Percentiles rank a stretch among this genome's conserved stretches.
Evolutionary conservation across 352 stramenopile species (phyloP).

Genomic region (Globisporangium nunn): DNA sequence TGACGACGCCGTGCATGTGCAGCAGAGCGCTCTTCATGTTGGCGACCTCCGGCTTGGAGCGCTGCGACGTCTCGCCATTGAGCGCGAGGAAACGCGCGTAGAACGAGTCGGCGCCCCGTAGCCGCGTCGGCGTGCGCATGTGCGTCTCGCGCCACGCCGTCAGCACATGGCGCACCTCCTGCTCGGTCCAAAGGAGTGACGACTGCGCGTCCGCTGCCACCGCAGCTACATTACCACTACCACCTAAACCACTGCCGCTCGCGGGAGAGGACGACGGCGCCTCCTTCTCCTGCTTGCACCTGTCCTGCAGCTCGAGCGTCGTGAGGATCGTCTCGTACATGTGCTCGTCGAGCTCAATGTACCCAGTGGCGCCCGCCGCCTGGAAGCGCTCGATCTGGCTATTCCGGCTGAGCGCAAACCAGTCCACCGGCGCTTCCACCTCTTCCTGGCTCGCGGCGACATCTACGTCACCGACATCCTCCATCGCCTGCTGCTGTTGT

Average conservation of each 20-base stretch:
- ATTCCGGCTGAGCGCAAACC: conserved; percentile 8
- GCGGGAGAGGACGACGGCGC: too few species aligned
- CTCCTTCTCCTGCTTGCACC: conserved; percentile 7
- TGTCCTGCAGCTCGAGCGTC: conserved; percentile 10
- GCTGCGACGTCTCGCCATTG: conserved; percentile 9
- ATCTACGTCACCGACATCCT: background rate
- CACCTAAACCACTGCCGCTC: too few species aligned
- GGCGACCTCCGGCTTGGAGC: conserved; percentile 11
- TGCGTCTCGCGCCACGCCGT: conserved; percentile 9
- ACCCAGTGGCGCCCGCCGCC: conserved; percentile 4
- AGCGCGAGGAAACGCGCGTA: conserved; percentile 13
- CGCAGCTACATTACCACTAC: background rate
- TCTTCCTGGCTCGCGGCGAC: background rate
- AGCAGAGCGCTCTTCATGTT: conserved; percentile 10
- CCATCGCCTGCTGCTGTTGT: background rate
- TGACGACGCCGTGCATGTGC: conserved; percentile 9
- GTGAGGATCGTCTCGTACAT: conserved; percentile 10
- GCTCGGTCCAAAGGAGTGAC: background rate
- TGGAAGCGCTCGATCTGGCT: conserved; percentile 13
- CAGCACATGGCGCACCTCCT: conserved; percentile 6
- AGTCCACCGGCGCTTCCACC: conserved; percentile 2
- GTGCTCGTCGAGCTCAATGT: conserved; percentile 14
- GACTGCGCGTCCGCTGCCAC: background rate
- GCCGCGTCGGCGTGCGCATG: conserved; percentile 4
- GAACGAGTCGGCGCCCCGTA: conserved; percentile 5